Base-by-base conservation (phyloP, 192 early-diverging fungal genomes). In the Backusella liffmaniae region DNA sequence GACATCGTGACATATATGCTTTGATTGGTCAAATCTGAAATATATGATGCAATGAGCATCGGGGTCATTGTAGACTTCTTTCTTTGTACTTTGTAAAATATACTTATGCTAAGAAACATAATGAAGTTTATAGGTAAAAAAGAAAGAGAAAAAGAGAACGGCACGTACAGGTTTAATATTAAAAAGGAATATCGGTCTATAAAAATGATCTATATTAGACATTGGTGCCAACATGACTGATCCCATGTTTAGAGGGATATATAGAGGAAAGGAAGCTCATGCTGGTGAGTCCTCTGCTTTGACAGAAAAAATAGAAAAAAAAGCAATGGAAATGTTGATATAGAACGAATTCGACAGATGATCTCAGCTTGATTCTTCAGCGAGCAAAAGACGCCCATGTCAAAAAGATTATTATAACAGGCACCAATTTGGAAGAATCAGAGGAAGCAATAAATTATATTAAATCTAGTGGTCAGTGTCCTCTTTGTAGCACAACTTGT, bases 151-250 rank as follows among this genome's bases (percentile, higher is more conserved):
- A 21, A 36, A 36, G 9, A 37, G 9, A 10, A 9, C 36, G 3
- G 7, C 39, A 41, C 39, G 39, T 53, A 53, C 18, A 23, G 23
- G 23, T 12, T 10, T 26, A 59, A 26, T 59, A 23, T 53, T 59
- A 26, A n/a, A 23, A 21, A 56, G 3, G 12, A 44, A 32, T 2
- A 32, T 32, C 32, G 2, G 32, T 3, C 32, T 3, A 13, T 4
- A 18, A 49, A 49, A 49, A 44, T 44, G 2, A 15, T 4, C 15
- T 3, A 44, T 15, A 49, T 12, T 70, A 87, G 96, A 97, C 71
- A 96, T 97, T 83, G 96, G 93, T 29, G 90, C 92, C 42, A 97
- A 97, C 78, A 87, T 97, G 68, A 94, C 95, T 0, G 95, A 97
- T 80, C 88, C 91, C 21, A 91, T 96, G 86, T 97, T 95, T 80